phyloP scores from a whole-genome alignment of 129 eudicot genomes.

The Silybum marianum region DNA sequence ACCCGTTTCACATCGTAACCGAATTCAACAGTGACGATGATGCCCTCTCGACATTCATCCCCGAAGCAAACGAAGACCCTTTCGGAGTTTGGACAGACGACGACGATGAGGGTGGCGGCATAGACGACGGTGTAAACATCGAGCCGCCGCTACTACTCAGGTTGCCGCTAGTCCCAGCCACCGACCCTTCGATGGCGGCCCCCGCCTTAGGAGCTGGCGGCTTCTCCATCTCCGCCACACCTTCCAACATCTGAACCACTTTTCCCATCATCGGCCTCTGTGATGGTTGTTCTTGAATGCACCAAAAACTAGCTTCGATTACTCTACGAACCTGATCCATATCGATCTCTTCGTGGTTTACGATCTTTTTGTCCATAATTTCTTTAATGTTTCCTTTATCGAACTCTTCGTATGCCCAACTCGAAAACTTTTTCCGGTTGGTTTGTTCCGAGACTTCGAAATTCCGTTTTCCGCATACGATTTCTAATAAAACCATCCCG shows the following conservation, averaged over 20 bases:
- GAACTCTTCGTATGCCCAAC: conserved; percentile 89
- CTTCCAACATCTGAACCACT: conserved; percentile 94
- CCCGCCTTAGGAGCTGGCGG: conserved; percentile 79
- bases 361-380: conserved; percentile 55
- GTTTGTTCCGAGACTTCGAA: conserved; percentile 73
- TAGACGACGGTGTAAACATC: conserved; percentile 59
- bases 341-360: conserved; percentile 40
- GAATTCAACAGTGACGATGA: conserved; percentile 49
- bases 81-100: conserved; percentile 60
- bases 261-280: conserved; percentile 94
- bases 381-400: conserved; percentile 62
- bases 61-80: conserved; percentile 52
- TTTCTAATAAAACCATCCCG: conserved; percentile 94
- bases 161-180: conserved; percentile 45
- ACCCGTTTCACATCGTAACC: conserved; percentile 32
- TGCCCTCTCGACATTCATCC: conserved; percentile 54
- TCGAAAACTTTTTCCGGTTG: conserved; percentile 63
- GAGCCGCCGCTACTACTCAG: conserved; percentile 61
- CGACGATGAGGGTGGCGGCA: conserved; percentile 51
- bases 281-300: conserved; percentile 89
- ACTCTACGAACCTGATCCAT: conserved; percentile 68
- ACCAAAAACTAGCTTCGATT: conserved; percentile 81
- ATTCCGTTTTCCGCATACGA: conserved; percentile 90
- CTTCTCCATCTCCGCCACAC: conserved; percentile 59
- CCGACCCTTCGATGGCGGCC: conserved; percentile 50